Evolutionary conservation across 1,284 basidiomycete genomes (phyloP).

Genomic region (Malassezia cuniculi): DNA sequence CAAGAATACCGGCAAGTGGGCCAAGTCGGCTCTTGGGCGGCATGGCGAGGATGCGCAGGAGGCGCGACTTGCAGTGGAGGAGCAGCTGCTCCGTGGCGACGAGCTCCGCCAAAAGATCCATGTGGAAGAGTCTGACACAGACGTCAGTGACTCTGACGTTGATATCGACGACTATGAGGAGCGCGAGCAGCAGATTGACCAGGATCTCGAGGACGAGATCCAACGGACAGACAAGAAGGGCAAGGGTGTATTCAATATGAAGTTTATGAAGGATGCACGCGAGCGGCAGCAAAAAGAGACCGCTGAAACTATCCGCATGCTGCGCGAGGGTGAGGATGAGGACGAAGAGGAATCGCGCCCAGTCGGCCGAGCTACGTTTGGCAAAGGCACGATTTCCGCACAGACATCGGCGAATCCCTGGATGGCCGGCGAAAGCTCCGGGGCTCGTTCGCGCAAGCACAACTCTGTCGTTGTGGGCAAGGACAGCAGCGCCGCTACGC

Average conservation of each 20-base stretch:
- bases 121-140: slow-evolving; percentile 16
- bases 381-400: slow-evolving; percentile 5
- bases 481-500: slow-evolving; percentile 12
- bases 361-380: slow-evolving; percentile 22
- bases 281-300: slow-evolving; percentile 23
- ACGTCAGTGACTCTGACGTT: slow-evolving; percentile 13
- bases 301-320: slow-evolving; percentile 25
- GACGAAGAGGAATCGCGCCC: slow-evolving; percentile 3
- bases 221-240: slow-evolving; percentile 23
- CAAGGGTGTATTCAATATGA: slow-evolving; percentile 40
- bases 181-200: slow-evolving; percentile 1
- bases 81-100: slow-evolving; percentile 26
- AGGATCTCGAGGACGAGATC: slow-evolving; percentile 21
- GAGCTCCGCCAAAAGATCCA: slow-evolving; percentile 28
- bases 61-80: slow-evolving; percentile 33
- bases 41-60: slow-evolving; percentile 23
- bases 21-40: slow-evolving; percentile 21
- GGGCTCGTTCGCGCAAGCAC: slow-evolving; percentile 21
- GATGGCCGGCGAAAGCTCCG: slow-evolving; percentile 11
- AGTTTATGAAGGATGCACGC: slow-evolving; percentile 44
- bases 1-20: slow-evolving; percentile 45
- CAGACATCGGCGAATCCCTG: slow-evolving; percentile 19
- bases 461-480: slow-evolving; percentile 15
- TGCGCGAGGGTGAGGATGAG: slow-evolving; percentile 15
- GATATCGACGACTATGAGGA: slow-evolving; percentile 14